Evolutionary conservation across 306 rosid species (phyloP).

Genomic region (Dryas alaskensis): DNA sequence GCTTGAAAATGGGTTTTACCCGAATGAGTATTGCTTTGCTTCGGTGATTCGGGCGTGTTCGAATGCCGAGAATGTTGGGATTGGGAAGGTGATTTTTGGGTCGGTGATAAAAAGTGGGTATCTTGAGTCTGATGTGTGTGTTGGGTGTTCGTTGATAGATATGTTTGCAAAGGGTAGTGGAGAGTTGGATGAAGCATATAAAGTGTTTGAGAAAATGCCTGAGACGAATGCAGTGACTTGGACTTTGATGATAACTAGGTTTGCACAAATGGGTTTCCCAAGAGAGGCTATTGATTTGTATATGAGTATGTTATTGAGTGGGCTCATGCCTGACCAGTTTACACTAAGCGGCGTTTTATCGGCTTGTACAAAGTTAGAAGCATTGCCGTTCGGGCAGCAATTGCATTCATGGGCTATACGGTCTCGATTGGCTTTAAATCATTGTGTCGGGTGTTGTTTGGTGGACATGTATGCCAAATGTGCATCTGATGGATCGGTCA

Average conservation of each 20-base stretch:
- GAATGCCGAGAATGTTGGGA: neutral
- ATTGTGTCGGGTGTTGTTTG: conserved; percentile 25
- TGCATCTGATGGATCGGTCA: conserved; percentile 6
- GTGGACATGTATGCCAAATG: conserved; percentile 29
- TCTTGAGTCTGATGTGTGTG: conserved; percentile 18
- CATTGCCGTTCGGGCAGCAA: conserved; percentile 14
- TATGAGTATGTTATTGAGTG: conserved; percentile 6
- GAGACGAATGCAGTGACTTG: conserved; percentile 15
- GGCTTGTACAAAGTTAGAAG: conserved; percentile 16
- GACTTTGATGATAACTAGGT: conserved; percentile 26
- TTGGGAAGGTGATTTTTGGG: conserved; percentile 17
- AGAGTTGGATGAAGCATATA: conserved; percentile 15
- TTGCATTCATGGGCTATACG: conserved; percentile 20
- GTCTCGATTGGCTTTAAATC: conserved; percentile 14
- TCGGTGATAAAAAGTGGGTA: conserved; percentile 16
- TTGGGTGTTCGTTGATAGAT: conserved; percentile 24
- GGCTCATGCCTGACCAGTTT: conserved; percentile 21
- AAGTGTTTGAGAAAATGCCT: conserved; percentile 25
- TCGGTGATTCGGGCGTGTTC: conserved; percentile 24
- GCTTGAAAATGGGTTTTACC: conserved; percentile 9
- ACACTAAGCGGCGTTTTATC: conserved; percentile 10
- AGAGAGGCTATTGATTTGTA: conserved; percentile 14
- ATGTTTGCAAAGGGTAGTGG: conserved; percentile 18
- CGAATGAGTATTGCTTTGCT: conserved; percentile 23
- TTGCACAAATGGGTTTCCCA: conserved; percentile 6